Evolutionary conservation across 768 basidiomycete genomes (phyloP).

Genomic region (Lyophyllum atratum): DNA sequence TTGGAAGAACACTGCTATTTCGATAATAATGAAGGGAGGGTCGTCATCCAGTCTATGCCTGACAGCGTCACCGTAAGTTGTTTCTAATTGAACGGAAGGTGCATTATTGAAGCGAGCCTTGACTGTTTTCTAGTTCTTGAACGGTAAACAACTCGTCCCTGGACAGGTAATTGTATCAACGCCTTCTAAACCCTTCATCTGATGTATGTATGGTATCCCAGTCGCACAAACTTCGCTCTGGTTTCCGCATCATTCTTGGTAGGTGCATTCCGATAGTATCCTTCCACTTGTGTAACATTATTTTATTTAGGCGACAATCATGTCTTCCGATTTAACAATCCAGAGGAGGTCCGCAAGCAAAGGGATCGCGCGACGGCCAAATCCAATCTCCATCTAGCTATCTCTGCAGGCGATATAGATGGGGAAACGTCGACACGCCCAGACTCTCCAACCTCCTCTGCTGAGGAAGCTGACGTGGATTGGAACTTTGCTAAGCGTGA

Average conservation of each 20-base stretch:
- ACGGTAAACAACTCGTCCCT: constrained; percentile 84
- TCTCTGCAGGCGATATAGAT: constrained; percentile 70
- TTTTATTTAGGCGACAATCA: constrained; percentile 79
- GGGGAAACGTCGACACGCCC: constrained; percentile 68
- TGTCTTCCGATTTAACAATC: constrained; percentile 97
- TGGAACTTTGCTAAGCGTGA: constrained; percentile 98
- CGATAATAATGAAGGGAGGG: constrained; percentile 83
- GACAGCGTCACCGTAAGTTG: constrained; percentile 79
- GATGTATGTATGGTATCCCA: constrained; percentile 20
- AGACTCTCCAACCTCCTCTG: constrained; percentile 72
- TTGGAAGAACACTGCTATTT: constrained; percentile 92
- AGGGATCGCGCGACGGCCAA: constrained; percentile 79
- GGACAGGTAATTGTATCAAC: constrained; percentile 57
- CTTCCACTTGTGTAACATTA: constrained; percentile 9
- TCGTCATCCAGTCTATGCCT: constrained; percentile 76
- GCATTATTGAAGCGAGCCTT: constrained; percentile 1
- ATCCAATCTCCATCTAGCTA: constrained; percentile 66
- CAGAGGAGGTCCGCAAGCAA: constrained; percentile 90
- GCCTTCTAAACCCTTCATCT: not conserved
- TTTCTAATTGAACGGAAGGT: constrained; percentile 4
- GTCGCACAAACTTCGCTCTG: constrained; percentile 88
- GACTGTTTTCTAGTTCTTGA: constrained; percentile 68
- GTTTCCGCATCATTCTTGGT: constrained; percentile 97
- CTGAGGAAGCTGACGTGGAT: constrained; percentile 78
- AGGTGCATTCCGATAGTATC: constrained; percentile 22